A percentile compares a stretch with the other conserved stretches of the same genome.
Conservation (phyloP, 345 rosid genomes). For the Eucalyptus curtisii region DNA sequence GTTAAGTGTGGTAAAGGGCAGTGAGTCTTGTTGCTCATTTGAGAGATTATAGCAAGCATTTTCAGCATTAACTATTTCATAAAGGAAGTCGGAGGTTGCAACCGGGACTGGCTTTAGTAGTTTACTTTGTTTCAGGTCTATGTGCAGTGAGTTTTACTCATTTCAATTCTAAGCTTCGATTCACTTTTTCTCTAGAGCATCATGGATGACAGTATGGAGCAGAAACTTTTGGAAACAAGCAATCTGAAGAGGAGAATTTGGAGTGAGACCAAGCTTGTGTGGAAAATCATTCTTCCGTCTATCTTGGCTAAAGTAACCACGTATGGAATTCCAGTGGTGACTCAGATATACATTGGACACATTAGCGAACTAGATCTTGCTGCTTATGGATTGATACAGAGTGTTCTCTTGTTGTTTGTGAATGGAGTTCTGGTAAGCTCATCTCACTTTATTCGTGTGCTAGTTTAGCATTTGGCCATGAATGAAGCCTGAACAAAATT, state of each 20-base stretch:
- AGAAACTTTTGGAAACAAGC: background rate
- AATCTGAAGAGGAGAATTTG: background rate
- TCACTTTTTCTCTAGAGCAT: background rate
- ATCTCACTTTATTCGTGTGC: background rate
- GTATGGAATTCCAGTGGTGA: background rate
- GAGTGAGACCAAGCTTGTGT: background rate
- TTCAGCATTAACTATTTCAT: background rate
- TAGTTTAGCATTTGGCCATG: background rate
- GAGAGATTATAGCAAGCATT: background rate
- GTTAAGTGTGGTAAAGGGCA: background rate
- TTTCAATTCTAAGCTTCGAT: background rate
- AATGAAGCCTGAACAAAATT: background rate
- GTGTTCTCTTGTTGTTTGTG: background rate
- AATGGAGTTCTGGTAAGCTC: background rate
- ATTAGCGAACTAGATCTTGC: background rate
- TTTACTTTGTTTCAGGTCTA: background rate
- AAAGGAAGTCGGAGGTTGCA: background rate
- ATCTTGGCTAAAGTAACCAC: background rate
- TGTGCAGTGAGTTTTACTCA: background rate
- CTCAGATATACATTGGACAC: background rate
- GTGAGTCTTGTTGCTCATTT: background rate
- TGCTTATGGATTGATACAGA: background rate
- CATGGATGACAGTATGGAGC: background rate
- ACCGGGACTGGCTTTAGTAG: background rate
- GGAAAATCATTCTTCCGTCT: background rate